These are phyloP conservation scores for Peribolospora kevripleyi DNA, from an alignment of 768 basidiomycete genomes.

Conservation along the genomic window DNA sequence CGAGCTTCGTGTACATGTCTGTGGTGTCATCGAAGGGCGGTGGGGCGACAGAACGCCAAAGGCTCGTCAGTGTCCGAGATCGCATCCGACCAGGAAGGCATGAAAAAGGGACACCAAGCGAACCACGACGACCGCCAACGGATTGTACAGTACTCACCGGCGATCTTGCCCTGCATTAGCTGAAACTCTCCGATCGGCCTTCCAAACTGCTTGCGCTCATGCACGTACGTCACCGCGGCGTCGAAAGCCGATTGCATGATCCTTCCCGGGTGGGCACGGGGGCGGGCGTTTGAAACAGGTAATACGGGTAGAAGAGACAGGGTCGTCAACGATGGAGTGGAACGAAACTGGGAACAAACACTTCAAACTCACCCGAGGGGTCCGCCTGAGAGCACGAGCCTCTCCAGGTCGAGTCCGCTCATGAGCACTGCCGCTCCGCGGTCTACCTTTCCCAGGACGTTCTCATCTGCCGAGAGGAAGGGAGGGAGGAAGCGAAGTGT, in stretches of 20 bases:
- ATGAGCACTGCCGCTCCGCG: conserved; percentile 69
- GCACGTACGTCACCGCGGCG: conserved; percentile 35
- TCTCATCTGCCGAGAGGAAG: conserved; percentile 23
- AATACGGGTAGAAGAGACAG: background rate
- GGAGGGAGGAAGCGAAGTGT: too few species aligned
- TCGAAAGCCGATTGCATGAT: background rate
- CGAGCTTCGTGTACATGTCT: conserved; percentile 87
- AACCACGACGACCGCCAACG: background rate
- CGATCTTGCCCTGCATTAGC: conserved; percentile 62
- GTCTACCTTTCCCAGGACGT: conserved; percentile 56
- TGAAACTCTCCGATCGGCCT: conserved; percentile 73
- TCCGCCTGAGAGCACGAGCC: conserved; percentile 73
- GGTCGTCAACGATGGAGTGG: conserved; percentile 43
- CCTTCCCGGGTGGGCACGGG: too few species aligned
- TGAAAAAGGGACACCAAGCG: background rate
- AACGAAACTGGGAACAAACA: conserved; percentile 77
- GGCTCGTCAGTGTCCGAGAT: too few species aligned
- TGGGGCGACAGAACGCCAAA: too few species aligned
- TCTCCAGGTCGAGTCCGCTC: conserved; percentile 80
- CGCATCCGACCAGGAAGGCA: background rate
- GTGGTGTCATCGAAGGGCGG: conserved; percentile 17
- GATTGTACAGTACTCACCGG: conserved; percentile 11
- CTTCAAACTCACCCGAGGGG: conserved; percentile 38
- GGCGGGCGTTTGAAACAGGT: too few species aligned
- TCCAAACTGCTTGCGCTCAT: conserved; percentile 77